A percentile compares a stretch with the other conserved stretches of the same genome.
phyloP scores from a whole-genome alignment of 352 stramenopile genomes.

The Plasmopara viticola region DNA sequence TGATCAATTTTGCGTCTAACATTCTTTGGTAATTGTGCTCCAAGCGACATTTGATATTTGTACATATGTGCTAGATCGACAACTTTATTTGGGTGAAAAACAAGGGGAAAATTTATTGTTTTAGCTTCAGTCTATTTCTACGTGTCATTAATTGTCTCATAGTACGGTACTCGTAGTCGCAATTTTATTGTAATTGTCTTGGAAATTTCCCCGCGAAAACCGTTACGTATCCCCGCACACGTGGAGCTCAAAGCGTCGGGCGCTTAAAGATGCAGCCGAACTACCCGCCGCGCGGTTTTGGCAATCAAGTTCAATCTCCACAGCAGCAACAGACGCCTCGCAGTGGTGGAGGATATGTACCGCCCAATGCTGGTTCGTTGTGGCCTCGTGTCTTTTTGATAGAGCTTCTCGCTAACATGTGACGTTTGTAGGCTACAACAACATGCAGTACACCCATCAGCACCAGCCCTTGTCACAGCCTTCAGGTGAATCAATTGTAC shows the following conservation, averaged over 20 bases:
- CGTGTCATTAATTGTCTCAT: too few species aligned
- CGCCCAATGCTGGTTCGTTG: constrained; percentile 8
- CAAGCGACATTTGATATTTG: too few species aligned
- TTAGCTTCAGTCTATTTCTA: too few species aligned
- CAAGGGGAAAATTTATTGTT: too few species aligned
- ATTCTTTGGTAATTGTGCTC: too few species aligned
- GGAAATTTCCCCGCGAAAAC: constrained; percentile 4
- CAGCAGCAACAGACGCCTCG: constrained; percentile 29
- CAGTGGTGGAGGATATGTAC: constrained; percentile 21
- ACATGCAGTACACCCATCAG: constrained; percentile 18
- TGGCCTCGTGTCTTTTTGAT: background rate
- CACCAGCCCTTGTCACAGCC: constrained; percentile 35
- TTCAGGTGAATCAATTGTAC: constrained; percentile 9
- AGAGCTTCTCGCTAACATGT: constrained; percentile 1
- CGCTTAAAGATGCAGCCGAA: constrained; percentile 31
- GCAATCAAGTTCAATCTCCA: constrained; percentile 8
- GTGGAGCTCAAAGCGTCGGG: constrained; percentile 21
- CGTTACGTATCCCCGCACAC: constrained; percentile 14
- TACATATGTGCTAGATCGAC: too few species aligned
- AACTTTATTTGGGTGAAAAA: too few species aligned
- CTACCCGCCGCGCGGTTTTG: constrained; percentile 35
- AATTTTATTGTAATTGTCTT: background rate
- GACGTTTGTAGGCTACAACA: constrained; percentile 14
- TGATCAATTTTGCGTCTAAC: too few species aligned
- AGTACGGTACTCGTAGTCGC: too few species aligned